These are phyloP conservation scores for Cicer cuneatum DNA, from an alignment of 306 rosid species.

Conservation along the genomic window DNA sequence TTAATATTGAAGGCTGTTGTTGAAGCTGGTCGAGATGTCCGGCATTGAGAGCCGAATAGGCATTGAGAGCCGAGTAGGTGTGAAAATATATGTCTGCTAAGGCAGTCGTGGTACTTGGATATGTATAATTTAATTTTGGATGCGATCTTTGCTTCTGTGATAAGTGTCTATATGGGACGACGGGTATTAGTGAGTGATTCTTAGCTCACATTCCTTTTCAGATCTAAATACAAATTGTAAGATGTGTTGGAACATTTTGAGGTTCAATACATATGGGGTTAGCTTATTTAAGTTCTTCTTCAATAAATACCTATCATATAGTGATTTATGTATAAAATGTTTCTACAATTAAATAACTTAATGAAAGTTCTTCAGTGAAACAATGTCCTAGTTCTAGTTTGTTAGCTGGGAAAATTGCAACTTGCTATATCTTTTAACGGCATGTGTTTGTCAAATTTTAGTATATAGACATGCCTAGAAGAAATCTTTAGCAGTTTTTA, in stretches of 20 bases:
- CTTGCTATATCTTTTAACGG: too few species aligned
- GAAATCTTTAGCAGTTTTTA: too few species aligned
- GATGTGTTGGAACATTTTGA: slow-evolving; percentile 45
- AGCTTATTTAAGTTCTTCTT: too few species aligned
- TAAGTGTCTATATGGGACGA: slow-evolving; percentile 37
- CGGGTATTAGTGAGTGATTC: slow-evolving; percentile 56
- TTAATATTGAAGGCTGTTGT: neutral
- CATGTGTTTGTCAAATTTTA: too few species aligned
- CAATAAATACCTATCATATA: too few species aligned
- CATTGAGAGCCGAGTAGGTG: neutral
- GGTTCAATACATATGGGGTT: neutral
- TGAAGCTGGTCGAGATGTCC: neutral
- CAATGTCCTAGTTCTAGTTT: too few species aligned
- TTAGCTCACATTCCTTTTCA: slow-evolving; percentile 60
- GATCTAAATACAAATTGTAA: slow-evolving; percentile 53
- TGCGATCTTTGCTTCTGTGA: slow-evolving; percentile 42
- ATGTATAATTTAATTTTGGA: slow-evolving; percentile 28
- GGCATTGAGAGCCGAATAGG: neutral
- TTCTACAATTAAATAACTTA: too few species aligned
- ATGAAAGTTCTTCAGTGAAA: too few species aligned
- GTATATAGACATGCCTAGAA: too few species aligned
- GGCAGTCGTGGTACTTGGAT: neutral
- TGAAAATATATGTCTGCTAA: neutral
- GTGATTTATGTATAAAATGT: too few species aligned
- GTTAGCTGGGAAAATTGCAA: too few species aligned